Evolutionary conservation across 371 early-diverging fungal species (phyloP), one percentile per base, ranked within the genome.

Genomic region (Batkoa obscura): DNA sequence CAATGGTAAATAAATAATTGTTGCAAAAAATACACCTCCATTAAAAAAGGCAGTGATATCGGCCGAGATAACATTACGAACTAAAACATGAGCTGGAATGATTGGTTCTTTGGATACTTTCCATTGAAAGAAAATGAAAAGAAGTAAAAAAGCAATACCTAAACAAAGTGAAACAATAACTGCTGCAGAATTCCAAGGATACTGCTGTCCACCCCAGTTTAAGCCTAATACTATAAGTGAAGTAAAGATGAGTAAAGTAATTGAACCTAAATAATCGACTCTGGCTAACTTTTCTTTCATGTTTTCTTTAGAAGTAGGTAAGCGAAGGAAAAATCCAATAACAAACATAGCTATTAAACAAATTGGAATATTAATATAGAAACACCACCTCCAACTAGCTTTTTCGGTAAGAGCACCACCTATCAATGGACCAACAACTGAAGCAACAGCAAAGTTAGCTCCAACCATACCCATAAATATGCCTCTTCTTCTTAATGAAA

Each of bases 361-460:
- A n/a, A 84, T 45, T 0, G 87, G 87, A 17, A 87, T 58, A 64
- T 87, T 85, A 60, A 87, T 76, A 67, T 79, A 84, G 64, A 86
- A 87, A n/a, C 76, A 74, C 73, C 83, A 83, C 32, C 69, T 61
- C 72, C 74, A 72, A 33, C 64, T 69, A 31, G 60, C 60, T 41
- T 73, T 58, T 58, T 82, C 77, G 3, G 79, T 66, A 43, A 88
- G 80, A 1, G 75, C 76, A 34, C 87, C 88, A 45, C 87, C 88
- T 61, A 78, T 35, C 12, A 84, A 60, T 1, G 87, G 87, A 4
- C 87, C 89, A 9, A 81, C 64, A 0, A 81, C 81, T 35, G 76
- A 75, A 0, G 84, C 74, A n/a, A 84, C 53, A 50, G 68, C 70
- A 65, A 70, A 80, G 50, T 69, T 67, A 34, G 63, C 71, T 0